Evolutionary conservation across 352 stramenopile genomes (phyloP).

Genomic region (Globisporangium parvum): DNA sequence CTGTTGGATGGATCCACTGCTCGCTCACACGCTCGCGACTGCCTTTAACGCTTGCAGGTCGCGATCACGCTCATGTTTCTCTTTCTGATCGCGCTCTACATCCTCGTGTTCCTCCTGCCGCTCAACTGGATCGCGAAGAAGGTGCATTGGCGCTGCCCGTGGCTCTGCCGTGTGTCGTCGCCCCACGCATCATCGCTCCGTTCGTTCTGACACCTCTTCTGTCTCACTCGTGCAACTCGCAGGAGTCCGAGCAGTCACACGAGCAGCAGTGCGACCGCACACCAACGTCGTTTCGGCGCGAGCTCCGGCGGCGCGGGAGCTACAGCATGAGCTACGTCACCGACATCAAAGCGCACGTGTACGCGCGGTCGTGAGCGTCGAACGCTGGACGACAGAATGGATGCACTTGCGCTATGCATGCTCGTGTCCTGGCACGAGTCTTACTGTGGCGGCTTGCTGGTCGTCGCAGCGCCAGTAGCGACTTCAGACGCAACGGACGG

Average conservation of each 20-base stretch:
- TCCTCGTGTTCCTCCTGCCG: conserved; percentile 51
- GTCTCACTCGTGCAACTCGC: background rate
- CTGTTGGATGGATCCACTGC: too few species aligned
- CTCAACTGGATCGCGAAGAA: conserved; percentile 39
- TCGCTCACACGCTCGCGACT: background rate
- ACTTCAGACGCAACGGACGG: background rate
- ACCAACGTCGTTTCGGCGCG: conserved; percentile 70
- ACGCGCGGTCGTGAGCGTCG: conserved; percentile 43
- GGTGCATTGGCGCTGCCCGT: conserved; percentile 16
- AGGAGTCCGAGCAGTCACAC: conserved; percentile 23
- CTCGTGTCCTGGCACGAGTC: background rate
- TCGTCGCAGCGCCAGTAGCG: too few species aligned
- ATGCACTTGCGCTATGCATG: background rate
- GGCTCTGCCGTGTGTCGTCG: background rate
- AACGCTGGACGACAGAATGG: background rate
- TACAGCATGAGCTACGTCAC: conserved; percentile 87
- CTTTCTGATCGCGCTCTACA: conserved; percentile 51
- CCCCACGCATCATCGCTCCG: background rate
- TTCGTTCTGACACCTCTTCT: background rate
- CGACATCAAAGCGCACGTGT: conserved; percentile 85
- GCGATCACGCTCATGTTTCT: conserved; percentile 35
- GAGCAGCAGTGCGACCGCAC: conserved; percentile 8
- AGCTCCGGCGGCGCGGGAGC: conserved; percentile 75
- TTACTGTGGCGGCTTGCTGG: too few species aligned
- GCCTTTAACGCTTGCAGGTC: conserved; percentile 15